Percentiles rank a stretch among this genome's conserved stretches.
Evolutionary conservation across 768 basidiomycete species (phyloP).

Genomic region (Lactarius indigo): DNA sequence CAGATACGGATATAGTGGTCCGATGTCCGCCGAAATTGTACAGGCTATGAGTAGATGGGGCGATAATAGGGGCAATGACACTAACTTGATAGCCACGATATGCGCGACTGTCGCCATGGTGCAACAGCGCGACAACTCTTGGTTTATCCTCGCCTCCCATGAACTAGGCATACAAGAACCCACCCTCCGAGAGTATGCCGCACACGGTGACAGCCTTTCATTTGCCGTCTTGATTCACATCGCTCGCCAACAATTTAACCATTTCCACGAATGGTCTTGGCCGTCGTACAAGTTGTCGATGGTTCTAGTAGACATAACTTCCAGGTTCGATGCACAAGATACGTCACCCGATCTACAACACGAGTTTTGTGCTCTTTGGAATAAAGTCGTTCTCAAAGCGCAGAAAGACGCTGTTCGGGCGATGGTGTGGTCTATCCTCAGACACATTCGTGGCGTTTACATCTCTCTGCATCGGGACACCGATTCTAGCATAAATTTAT

Average conservation of each 20-base stretch:
- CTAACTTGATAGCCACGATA: neutral
- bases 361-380: too few relatives aligned
- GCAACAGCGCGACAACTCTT: neutral
- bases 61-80: neutral
- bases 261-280: neutral
- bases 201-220: neutral
- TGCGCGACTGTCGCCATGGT: neutral
- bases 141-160: neutral
- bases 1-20: neutral
- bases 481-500: too few relatives aligned
- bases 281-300: too few relatives aligned
- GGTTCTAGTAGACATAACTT: too few relatives aligned
- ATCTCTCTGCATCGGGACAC: too few relatives aligned
- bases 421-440: too few relatives aligned
- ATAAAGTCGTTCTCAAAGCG: too few relatives aligned
- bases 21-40: neutral
- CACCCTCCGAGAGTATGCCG: neutral
- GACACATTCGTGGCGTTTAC: too few relatives aligned
- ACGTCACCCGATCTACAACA: too few relatives aligned
- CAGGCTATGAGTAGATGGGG: neutral
- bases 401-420: too few relatives aligned
- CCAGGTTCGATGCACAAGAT: too few relatives aligned
- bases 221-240: neutral
- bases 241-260: neutral
- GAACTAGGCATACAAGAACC: neutral